Percentiles rank a stretch among this genome's conserved stretches.
Conservation (phyloP, 768 basidiomycete genomes). For the Suillus sp. region DNA sequence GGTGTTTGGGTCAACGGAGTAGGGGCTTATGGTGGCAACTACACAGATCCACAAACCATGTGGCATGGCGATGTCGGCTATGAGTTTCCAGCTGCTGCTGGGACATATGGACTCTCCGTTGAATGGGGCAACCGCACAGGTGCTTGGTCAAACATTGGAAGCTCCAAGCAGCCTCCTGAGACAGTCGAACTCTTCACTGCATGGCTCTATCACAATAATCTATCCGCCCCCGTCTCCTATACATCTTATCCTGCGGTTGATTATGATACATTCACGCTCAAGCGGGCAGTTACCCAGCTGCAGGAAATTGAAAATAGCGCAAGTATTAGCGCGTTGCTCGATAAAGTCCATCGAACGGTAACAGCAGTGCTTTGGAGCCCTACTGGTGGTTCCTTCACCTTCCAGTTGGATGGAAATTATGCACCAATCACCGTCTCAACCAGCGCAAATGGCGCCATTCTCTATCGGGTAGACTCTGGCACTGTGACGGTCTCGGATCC, state of each 20-base stretch:
- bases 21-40: constrained; percentile 8
- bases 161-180: constrained; percentile 57
- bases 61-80: constrained; percentile 76
- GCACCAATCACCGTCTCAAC: constrained; percentile 39
- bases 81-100: constrained; percentile 38
- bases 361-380: constrained; percentile 62
- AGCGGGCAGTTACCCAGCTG: constrained; percentile 36
- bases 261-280: constrained; percentile 39
- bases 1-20: constrained; percentile 46
- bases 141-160: constrained; percentile 64
- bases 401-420: constrained; percentile 28
- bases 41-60: constrained; percentile 38
- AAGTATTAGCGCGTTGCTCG: constrained; percentile 53
- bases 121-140: constrained; percentile 54
- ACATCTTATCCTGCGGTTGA: constrained; percentile 55
- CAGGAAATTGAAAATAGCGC: constrained; percentile 49
- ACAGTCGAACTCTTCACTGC: constrained; percentile 67
- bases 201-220: constrained; percentile 50
- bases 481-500: constrained; percentile 65
- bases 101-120: constrained; percentile 34
- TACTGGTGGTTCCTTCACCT: constrained; percentile 44
- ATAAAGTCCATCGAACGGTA: constrained; percentile 40
- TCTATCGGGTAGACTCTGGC: constrained; percentile 44
- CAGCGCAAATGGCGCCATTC: constrained; percentile 45
- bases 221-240: constrained; percentile 48